A percentile compares a stretch with the other conserved stretches of the same genome.
These are phyloP conservation scores for Graphilbum fragrans DNA, from an alignment of 2,329 filamentous ascomycete genomes.

Conservation along the genomic window DNA sequence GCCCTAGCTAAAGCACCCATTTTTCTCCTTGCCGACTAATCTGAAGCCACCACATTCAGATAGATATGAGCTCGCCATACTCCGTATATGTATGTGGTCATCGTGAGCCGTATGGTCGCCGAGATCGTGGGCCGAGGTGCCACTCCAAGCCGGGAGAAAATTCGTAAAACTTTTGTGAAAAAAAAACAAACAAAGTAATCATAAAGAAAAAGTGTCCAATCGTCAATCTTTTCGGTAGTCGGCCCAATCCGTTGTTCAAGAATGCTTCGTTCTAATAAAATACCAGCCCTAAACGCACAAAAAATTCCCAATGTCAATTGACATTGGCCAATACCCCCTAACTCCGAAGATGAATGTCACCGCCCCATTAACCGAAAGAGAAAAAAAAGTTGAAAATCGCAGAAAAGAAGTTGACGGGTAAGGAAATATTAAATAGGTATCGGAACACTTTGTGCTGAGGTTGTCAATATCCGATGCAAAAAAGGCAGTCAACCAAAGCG, in stretches of 20 bases:
- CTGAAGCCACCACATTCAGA: too few relatives aligned
- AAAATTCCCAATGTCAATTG: background rate
- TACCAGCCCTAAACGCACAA: background rate
- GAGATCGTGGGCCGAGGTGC: too few relatives aligned
- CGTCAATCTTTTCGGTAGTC: slow-evolving; percentile 5
- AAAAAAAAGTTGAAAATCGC: background rate
- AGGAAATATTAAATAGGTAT: background rate
- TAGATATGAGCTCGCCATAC: too few relatives aligned
- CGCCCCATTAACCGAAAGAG: background rate
- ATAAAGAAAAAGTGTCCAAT: slow-evolving; percentile 2
- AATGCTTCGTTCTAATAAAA: background rate
- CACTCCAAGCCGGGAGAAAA: background rate
- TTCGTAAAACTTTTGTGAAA: background rate
- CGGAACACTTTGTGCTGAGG: too few relatives aligned
- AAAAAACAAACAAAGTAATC: slow-evolving; percentile 1
- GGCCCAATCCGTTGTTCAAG: background rate
- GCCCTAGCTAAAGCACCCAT: too few relatives aligned
- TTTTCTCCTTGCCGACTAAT: too few relatives aligned
- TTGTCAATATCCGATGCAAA: too few relatives aligned
- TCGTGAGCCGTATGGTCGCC: too few relatives aligned
- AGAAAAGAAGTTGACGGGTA: slow-evolving; percentile 1
- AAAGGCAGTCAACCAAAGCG: too few relatives aligned
- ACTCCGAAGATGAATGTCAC: background rate
- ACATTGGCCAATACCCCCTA: background rate
- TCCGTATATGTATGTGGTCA: too few relatives aligned